Base-by-base conservation (phyloP, 371 early-diverging fungal genomes). In the Amoeboaphelidium protococcarum region DNA sequence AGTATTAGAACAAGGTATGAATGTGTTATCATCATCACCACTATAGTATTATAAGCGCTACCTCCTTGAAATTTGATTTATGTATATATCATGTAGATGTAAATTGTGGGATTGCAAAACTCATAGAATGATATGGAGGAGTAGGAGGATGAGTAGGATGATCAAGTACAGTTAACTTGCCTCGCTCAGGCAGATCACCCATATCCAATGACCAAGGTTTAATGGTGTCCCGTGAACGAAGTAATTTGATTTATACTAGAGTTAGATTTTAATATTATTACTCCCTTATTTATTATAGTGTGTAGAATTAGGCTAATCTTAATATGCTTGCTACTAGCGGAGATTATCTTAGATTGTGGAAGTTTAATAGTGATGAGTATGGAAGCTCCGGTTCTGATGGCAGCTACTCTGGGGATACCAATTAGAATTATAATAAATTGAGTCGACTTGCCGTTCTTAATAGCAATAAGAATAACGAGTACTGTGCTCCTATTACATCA, bases 291-390 rank as follows among this genome's bases (percentile, higher is more conserved):
- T 52, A 42, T 40, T 25, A 26, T 47, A 24, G 20, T 50, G 3
- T 1, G 19, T 49, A 4, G 23, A 46, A 22, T 4, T 20, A 12
- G 6, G 20, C 21, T 47, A 54, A 59, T 25, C 66, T 69, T 6
- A 83, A 83, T 52, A 66, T 87, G 31, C 56, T 91, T 46, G 89
- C 86, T 1, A 83, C 84, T 1, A 72, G 86, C 1, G 81, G 84
- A 12, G 92, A 89, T 56, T 75, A 72, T 46, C 59, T 91, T 46
- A 63, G 84, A 47, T 49, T 91, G 10, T 87, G 88, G 86, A 84
- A 87, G 44, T 58, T 80, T n/a, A 66, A 64, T 37, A 75, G 78
- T 25, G 47, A 47, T 10, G 54, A 51, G 45, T 54, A 58, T 25
- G 19, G 21, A 21, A 4, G 47, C 47, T n/a, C 44, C 47, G 1